Conservation (phyloP, 2,329 filamentous ascomycete species). For the Pseudopyricularia cyperi region DNA sequence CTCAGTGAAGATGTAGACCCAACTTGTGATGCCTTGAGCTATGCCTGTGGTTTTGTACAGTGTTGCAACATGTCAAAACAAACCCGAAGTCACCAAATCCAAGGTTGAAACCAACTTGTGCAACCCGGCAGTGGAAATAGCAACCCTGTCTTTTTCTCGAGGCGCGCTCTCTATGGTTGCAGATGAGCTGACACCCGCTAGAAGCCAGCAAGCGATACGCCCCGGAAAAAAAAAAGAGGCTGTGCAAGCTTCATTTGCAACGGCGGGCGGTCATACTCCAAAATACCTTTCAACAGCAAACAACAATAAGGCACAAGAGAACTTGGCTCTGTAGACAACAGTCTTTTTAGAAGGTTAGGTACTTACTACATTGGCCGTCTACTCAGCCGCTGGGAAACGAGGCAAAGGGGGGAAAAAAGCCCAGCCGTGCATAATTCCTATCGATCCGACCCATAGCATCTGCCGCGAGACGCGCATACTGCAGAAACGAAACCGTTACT, state of each 20-base stretch:
- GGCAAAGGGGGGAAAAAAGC: not conserved
- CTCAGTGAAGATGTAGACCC: too few species aligned
- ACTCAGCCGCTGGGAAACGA: not conserved
- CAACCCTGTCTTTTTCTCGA: not conserved
- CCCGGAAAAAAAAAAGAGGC: slow-evolving; percentile 12
- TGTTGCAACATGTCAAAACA: too few species aligned
- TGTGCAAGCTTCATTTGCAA: slow-evolving; percentile 8
- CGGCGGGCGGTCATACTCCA: not conserved
- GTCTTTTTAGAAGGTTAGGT: too few species aligned
- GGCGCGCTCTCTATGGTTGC: not conserved
- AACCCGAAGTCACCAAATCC: not conserved
- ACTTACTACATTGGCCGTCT: not conserved
- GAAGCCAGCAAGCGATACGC: not conserved
- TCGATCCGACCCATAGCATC: not conserved
- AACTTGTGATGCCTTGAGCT: too few species aligned
- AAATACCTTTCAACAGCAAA: not conserved
- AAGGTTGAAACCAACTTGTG: not conserved
- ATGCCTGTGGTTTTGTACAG: too few species aligned
- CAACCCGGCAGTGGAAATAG: not conserved
- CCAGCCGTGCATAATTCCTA: not conserved
- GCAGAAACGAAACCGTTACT: not conserved
- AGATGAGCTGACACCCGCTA: not conserved
- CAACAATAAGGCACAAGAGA: not conserved
- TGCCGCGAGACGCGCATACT: not conserved
- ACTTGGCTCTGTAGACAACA: not conserved